Percentiles rank a stretch among this genome's conserved stretches.
Conservation (phyloP, 345 rosid genomes). For the Boechera divaricarpa region DNA sequence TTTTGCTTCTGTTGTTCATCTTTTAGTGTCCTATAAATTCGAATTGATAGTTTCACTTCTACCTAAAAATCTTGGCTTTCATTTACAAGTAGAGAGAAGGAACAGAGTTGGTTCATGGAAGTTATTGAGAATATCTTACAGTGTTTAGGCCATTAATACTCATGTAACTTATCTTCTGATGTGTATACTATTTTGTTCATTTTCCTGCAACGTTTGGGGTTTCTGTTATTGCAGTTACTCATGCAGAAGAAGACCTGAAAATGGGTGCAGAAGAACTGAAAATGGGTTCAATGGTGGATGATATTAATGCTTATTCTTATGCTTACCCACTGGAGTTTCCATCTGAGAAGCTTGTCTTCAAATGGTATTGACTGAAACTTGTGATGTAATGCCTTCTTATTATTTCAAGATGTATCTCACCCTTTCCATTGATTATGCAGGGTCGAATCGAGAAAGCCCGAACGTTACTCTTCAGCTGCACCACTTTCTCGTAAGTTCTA, state of each 20-base stretch:
- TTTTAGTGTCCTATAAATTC: neutral
- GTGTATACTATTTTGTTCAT: neutral
- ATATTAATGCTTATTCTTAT: conserved; percentile 82
- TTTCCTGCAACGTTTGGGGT: conserved; percentile 13
- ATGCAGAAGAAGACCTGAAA: conserved; percentile 49
- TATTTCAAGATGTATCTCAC: neutral
- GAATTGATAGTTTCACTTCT: neutral
- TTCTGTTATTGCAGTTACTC: conserved; percentile 52
- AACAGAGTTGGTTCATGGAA: conserved; percentile 10
- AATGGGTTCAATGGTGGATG: conserved; percentile 70
- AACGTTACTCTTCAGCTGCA: conserved; percentile 95
- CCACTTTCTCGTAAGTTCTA: conserved; percentile 82
- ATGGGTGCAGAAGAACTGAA: conserved; percentile 56
- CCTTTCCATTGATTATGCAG: conserved; percentile 48
- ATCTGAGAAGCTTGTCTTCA: conserved; percentile 69
- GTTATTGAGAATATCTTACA: neutral
- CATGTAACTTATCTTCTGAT: neutral
- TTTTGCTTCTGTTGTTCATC: neutral
- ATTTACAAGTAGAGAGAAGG: neutral
- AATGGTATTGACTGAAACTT: conserved; percentile 56
- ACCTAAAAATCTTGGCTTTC: neutral
- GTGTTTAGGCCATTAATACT: conserved; percentile 3
- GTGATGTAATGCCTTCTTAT: conserved; percentile 1
- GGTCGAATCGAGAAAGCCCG: conserved; percentile 98
- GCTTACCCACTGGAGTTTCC: conserved; percentile 70